Conservation (phyloP, 768 basidiomycete genomes). For the Crassisporium funariophilum region DNA sequence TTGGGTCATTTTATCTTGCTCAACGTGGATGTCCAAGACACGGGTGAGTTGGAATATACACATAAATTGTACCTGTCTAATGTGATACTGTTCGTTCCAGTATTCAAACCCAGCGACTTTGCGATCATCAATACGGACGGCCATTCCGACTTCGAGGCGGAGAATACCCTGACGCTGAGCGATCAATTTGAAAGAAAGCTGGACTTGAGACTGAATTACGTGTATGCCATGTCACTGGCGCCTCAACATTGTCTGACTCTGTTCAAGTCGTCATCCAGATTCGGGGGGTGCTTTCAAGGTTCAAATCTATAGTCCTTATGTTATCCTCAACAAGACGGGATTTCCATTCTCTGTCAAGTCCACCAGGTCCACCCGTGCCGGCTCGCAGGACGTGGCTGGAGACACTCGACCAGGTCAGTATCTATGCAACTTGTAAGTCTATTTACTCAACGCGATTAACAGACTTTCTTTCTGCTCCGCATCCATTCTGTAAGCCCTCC, state of each 20-base stretch:
- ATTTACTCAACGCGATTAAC: not conserved
- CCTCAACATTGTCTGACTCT: not conserved
- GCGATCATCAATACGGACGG: constrained; percentile 96
- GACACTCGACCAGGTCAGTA: constrained; percentile 62
- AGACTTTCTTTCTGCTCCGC: constrained; percentile 46
- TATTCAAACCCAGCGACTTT: constrained; percentile 92
- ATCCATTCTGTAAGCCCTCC: constrained; percentile 78
- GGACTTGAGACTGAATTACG: constrained; percentile 83
- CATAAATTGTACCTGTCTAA: too few relatives aligned
- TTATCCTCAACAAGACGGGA: constrained; percentile 92
- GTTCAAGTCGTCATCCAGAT: constrained; percentile 69
- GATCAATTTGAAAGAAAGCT: constrained; percentile 79
- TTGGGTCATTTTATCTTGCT: constrained; percentile 86
- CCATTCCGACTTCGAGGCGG: constrained; percentile 85
- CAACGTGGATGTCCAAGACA: constrained; percentile 90
- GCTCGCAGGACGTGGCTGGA: constrained; percentile 83
- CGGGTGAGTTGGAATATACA: constrained; percentile 73
- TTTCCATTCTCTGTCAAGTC: constrained; percentile 78
- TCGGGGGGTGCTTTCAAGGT: constrained; percentile 96
- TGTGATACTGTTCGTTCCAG: constrained; percentile 38
- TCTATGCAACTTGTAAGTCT: not conserved
- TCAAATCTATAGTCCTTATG: constrained; percentile 89
- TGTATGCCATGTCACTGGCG: constrained; percentile 53
- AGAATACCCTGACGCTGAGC: constrained; percentile 67
- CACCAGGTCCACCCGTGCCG: constrained; percentile 59